phyloP scores from a whole-genome alignment of 192 early-diverging fungal species.

The Rhizophlyctis rosea region DNA sequence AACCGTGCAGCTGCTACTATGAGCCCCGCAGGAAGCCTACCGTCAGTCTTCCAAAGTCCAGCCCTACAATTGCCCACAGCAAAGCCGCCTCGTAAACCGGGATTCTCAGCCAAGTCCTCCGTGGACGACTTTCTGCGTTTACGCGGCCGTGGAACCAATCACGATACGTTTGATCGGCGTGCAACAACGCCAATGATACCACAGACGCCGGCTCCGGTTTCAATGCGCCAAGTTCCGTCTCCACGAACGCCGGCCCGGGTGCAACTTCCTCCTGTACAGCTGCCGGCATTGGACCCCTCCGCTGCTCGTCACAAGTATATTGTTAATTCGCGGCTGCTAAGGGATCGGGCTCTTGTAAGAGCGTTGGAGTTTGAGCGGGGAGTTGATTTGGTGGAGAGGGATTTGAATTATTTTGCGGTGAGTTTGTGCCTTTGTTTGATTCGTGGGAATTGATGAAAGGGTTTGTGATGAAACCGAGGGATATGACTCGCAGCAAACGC shows the following conservation, averaged over 20 bases:
- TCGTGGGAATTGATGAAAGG: not conserved
- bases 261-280: not conserved
- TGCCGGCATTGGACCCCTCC: not conserved
- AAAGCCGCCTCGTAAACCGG: not conserved
- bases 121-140: constrained; percentile 18
- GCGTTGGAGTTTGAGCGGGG: constrained; percentile 4
- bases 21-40: not conserved
- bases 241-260: not conserved
- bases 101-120: constrained; percentile 1
- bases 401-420: constrained; percentile 3
- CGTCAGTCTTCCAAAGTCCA: not conserved
- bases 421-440: not conserved
- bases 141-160: not conserved
- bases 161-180: not conserved
- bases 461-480: no score
- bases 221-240: not conserved
- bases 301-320: constrained; percentile 23
- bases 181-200: not conserved
- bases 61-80: not conserved
- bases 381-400: constrained; percentile 30
- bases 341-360: constrained; percentile 8
- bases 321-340: constrained; percentile 13
- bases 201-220: not conserved
- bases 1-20: not conserved
- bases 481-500: no score